These are phyloP conservation scores for Colletotrichum tropicale DNA, from an alignment of 2,329 filamentous ascomycete species.

Conservation along the genomic window DNA sequence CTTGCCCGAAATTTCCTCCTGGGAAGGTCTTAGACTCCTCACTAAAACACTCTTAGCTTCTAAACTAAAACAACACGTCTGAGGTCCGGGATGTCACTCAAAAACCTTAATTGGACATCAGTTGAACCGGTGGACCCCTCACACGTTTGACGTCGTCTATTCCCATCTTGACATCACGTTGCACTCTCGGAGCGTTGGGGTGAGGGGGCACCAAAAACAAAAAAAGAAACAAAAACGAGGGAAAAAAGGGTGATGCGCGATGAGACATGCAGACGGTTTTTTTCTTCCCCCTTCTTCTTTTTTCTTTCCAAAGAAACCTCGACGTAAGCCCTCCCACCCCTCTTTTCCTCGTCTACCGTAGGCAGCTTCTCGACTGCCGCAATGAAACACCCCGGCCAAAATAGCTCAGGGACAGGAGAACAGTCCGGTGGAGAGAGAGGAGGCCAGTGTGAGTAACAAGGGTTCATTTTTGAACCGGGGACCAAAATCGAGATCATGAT, in stretches of 20 bases:
- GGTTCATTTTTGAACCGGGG: background rate
- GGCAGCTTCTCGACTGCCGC: background rate
- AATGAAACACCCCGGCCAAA: background rate
- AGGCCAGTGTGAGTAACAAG: background rate
- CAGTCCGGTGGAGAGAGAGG: background rate
- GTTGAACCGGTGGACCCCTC: background rate
- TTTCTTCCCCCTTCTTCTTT: background rate
- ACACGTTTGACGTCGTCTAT: background rate
- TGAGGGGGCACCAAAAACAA: background rate
- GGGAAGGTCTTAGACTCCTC: background rate
- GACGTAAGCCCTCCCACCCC: background rate
- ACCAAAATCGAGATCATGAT: background rate
- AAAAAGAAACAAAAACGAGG: background rate
- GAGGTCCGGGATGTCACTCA: conserved; percentile 14
- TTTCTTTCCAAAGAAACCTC: background rate
- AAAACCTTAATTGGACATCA: conserved; percentile 22
- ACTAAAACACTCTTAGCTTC: background rate
- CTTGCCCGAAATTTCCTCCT: background rate
- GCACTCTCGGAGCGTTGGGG: background rate
- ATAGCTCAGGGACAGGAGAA: background rate
- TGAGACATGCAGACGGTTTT: background rate
- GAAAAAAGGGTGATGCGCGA: background rate
- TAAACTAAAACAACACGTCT: background rate
- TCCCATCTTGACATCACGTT: background rate
- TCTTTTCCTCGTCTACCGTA: background rate